Evolutionary conservation across 106 monocot species (phyloP), one percentile per base, ranked within the genome.

Genomic region (Allium cepa): DNA sequence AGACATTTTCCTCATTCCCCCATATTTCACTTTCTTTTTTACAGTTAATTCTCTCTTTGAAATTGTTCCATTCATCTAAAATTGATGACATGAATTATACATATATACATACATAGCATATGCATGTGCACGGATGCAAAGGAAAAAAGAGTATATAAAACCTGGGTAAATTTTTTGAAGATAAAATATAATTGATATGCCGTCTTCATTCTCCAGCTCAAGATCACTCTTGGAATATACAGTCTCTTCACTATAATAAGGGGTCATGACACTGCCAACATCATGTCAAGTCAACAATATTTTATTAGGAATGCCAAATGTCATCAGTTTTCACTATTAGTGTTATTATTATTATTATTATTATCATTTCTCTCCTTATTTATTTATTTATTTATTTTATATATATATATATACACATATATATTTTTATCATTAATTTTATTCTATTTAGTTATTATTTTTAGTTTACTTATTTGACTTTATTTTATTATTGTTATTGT

Each of bases 131-230:
- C 36, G 36, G 22, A 17, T 11, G 57, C 27, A 17, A 72, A 69
- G 69, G 51, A 26, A 22, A 10, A 9, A 72, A 57, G 5, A 36
- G 36, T 7, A 49, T 26, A 74, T 64, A 18, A 48, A 67, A 99
- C 97, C 97, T 85, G 99, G 99, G 74, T 74, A 99, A 59, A 99
- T 99, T 78, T 99, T 99, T 76, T 99, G 92, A 61, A 99, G 73
- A 74, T 99, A 99, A 74, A 90, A 99, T 71, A 99, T 77, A 61
- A 99, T 99, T 49, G 99, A 90, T 61, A 99, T 87, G 72, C 93
- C 99, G 70, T 99, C 99, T 90, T 99, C 99, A 80, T 99, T 93
- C 72, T 99, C 99, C 78, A 93, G 77, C 64, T 99, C 92, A 79
- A 99, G 99, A 63, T 99, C 99, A 73, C 58, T 93, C 76, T 80